A percentile compares a stretch with the other conserved stretches of the same genome.
Evolutionary conservation across 2,329 filamentous ascomycete species (phyloP).

Genomic region (Aspergillus felis): DNA sequence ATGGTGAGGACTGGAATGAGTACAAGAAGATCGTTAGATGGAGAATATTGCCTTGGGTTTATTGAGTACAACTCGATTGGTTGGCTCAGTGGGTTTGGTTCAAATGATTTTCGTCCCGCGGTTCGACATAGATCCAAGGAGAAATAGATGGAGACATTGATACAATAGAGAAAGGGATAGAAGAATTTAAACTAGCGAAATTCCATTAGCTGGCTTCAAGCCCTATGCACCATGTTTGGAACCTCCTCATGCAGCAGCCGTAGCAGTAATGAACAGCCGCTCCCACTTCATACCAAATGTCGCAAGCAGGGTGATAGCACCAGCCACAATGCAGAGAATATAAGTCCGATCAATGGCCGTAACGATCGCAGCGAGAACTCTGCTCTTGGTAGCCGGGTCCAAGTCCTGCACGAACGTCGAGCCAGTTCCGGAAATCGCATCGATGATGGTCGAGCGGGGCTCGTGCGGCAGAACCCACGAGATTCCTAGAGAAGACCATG

Average conservation of each 20-base stretch:
- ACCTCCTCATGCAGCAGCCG: slow-evolving; percentile 1
- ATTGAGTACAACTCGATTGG: slow-evolving; percentile 46
- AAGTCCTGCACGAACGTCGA: background rate
- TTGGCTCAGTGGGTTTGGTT: too few species aligned
- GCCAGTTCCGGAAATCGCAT: background rate
- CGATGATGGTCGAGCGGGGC: background rate
- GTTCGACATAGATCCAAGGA: too few species aligned
- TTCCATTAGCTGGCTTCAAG: too few species aligned
- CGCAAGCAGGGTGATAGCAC: background rate
- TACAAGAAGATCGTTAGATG: slow-evolving; percentile 76
- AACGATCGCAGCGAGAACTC: slow-evolving; percentile 1
- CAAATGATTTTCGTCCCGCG: too few species aligned
- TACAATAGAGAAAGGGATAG: too few species aligned
- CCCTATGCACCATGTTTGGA: background rate
- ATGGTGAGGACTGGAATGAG: slow-evolving; percentile 81
- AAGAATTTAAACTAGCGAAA: too few species aligned
- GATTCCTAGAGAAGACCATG: background rate
- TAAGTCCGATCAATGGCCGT: slow-evolving; percentile 3
- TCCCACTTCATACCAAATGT: slow-evolving; percentile 5
- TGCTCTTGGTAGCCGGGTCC: background rate
- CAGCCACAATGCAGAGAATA: slow-evolving; percentile 6
- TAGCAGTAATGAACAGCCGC: slow-evolving; percentile 1
- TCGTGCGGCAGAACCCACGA: slow-evolving; percentile 2
- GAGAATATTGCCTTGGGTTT: slow-evolving; percentile 76
- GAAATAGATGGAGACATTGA: too few species aligned